Evolutionary conservation across 768 basidiomycete species (phyloP), one percentile per base, ranked within the genome.

Genomic region (Mycena olivaceomarginata): DNA sequence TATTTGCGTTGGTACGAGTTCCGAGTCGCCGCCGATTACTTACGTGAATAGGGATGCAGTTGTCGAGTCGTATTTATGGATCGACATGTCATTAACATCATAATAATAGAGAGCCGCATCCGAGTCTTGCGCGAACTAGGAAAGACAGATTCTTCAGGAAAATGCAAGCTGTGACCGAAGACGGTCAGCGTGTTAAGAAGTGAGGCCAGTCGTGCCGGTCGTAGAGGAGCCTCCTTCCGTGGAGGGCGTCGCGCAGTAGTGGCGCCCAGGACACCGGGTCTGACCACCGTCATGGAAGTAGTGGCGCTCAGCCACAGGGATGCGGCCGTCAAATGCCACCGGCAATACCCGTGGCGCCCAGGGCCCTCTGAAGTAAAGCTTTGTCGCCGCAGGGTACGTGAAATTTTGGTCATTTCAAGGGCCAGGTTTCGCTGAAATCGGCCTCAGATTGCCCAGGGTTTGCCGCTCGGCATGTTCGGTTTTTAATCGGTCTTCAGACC

Each of bases 241-340:
- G n/a, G n/a, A n/a, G n/a, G n/a, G n/a, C 48, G 48, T 51, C 48
- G 48, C 48, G 48, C 48, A 51, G 48, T 51, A 51, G 48, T 51
- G 48, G 48, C 48, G 48, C 48, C 48, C 48, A 51, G 48, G 48
- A 51, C 48, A 7, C 48, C n/a, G n/a, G n/a, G n/a, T n/a, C n/a
- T n/a, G n/a, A n/a, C n/a, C n/a, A n/a, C n/a, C n/a, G n/a, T n/a
- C n/a, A n/a, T n/a, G n/a, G n/a, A n/a, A n/a, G n/a, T 51, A 16
- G 48, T 51, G 48, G 48, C 48, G 48, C 48, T 51, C 48, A 51
- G 48, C n/a, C n/a, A n/a, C n/a, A n/a, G n/a, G n/a, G n/a, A n/a
- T n/a, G n/a, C n/a, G n/a, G n/a, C n/a, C n/a, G n/a, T n/a, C n/a
- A n/a, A n/a, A n/a, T n/a, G n/a, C n/a, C n/a, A n/a, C 48, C 48